phyloP scores from a whole-genome alignment of 495 filamentous ascomycete species.

The Xylaria scruposa region DNA sequence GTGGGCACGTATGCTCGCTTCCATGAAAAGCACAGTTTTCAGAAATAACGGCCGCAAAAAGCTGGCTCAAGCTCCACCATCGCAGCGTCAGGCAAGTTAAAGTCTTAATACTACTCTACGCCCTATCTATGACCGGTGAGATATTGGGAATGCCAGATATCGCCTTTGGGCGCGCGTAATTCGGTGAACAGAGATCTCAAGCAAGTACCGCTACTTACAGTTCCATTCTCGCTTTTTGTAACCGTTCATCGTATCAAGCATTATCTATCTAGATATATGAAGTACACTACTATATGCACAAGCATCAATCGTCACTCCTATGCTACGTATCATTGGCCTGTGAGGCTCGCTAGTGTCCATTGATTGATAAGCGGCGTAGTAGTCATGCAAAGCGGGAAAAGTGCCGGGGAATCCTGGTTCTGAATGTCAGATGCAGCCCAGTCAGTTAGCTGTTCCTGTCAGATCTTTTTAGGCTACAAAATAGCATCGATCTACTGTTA shows the following conservation, averaged over 20 bases:
- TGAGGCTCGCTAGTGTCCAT: background rate
- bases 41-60: conserved; percentile 18
- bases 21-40: background rate
- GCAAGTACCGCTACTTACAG: background rate
- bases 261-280: background rate
- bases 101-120: conserved; percentile 1
- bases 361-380: conserved; percentile 5
- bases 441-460: conserved; percentile 22
- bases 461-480: conserved; percentile 20
- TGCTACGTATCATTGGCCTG: conserved; percentile 1
- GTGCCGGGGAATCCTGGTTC: conserved; percentile 14
- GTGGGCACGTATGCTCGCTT: background rate
- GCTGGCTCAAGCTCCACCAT: conserved; percentile 3
- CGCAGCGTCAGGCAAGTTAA: conserved; percentile 4
- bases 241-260: background rate
- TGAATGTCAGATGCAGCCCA: conserved; percentile 25
- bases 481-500: conserved; percentile 11
- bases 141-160: background rate
- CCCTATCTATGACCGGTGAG: background rate
- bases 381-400: conserved; percentile 20
- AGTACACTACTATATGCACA: background rate
- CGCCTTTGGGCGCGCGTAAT: background rate
- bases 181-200: conserved; percentile 13
- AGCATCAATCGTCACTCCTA: background rate
- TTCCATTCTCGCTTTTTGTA: conserved; percentile 16